A percentile compares a stretch with the other conserved stretches of the same genome.
Evolutionary conservation across 345 rosid genomes (phyloP).

Genomic region (Lepidium didymum): DNA sequence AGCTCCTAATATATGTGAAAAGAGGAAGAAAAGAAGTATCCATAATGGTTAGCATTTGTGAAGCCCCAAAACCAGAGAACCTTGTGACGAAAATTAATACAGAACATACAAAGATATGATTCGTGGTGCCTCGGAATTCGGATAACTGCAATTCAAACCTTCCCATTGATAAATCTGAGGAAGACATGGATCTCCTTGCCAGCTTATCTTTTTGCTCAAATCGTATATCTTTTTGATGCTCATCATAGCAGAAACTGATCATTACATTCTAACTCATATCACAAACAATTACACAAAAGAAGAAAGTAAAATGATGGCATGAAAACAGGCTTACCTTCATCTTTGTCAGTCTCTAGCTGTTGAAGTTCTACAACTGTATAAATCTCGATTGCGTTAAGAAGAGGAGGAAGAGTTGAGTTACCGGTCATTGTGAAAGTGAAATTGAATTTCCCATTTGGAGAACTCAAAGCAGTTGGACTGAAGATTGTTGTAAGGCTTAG

Average conservation of each 20-base stretch:
- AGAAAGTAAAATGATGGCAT: background rate
- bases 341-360: constrained; percentile 10
- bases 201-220: too few species aligned
- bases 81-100: background rate
- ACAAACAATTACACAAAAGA: background rate
- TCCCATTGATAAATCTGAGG: constrained; percentile 34
- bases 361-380: constrained; percentile 8
- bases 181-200: background rate
- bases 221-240: too few species aligned
- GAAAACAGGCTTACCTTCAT: constrained; percentile 21
- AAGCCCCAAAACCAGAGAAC: background rate
- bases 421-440: constrained; percentile 16
- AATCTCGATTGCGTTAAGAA: constrained; percentile 30
- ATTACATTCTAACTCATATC: background rate
- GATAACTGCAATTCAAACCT: constrained; percentile 35
- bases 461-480: background rate
- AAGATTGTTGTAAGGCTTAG: constrained; percentile 1
- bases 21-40: background rate
- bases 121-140: constrained; percentile 10
- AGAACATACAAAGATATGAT: constrained; percentile 44
- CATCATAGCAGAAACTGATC: background rate
- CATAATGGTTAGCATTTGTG: background rate
- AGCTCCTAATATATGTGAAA: background rate
- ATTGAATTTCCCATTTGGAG: background rate
- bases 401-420: constrained; percentile 32